Conservation (phyloP, 768 basidiomycete genomes). For the Phanerochaete carnosa region DNA sequence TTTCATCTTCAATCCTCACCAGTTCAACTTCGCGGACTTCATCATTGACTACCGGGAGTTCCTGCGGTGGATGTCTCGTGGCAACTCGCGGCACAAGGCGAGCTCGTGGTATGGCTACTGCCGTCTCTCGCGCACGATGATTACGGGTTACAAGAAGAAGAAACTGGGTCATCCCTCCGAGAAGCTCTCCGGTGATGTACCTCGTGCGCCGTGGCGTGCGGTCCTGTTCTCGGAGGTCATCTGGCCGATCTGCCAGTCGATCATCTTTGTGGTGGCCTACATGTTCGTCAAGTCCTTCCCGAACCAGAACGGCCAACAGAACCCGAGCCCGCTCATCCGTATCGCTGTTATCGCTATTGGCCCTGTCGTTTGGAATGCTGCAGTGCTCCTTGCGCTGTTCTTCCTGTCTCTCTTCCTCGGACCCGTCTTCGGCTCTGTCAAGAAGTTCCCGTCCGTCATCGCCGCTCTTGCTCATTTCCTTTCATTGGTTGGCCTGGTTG, state of each 20-base stretch:
- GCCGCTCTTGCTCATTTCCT: slow-evolving; percentile 87
- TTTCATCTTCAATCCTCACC: slow-evolving; percentile 99
- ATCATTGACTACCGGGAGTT: slow-evolving; percentile 99
- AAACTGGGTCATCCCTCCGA: slow-evolving; percentile 96
- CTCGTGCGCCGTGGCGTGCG: slow-evolving; percentile 83
- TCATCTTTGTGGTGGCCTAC: slow-evolving; percentile 79
- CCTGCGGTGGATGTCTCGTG: slow-evolving; percentile 98
- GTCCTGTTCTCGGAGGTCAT: slow-evolving; percentile 84
- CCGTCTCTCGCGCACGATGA: slow-evolving; percentile 93
- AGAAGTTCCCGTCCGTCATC: slow-evolving; percentile 88
- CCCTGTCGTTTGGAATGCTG: slow-evolving; percentile 94
- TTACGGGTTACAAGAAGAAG: slow-evolving; percentile 99
- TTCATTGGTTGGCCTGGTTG: slow-evolving; percentile 76
- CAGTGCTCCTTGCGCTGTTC: slow-evolving; percentile 80
- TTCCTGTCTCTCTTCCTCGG: slow-evolving; percentile 91
- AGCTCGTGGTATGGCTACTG: slow-evolving; percentile 99
- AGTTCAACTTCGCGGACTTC: slow-evolving; percentile 96
- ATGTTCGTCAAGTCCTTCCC: slow-evolving; percentile 95
- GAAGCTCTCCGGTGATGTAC: slow-evolving; percentile 92
- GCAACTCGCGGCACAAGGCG: slow-evolving; percentile 93
- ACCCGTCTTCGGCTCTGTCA: slow-evolving; percentile 81
- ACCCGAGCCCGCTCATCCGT: slow-evolving; percentile 85
- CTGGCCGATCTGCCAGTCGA: slow-evolving; percentile 72
- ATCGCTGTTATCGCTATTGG: slow-evolving; percentile 88
- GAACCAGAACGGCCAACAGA: slow-evolving; percentile 50